Conservation (phyloP, 2,329 filamentous ascomycete genomes). For the Leptographium wingfieldii region DNA sequence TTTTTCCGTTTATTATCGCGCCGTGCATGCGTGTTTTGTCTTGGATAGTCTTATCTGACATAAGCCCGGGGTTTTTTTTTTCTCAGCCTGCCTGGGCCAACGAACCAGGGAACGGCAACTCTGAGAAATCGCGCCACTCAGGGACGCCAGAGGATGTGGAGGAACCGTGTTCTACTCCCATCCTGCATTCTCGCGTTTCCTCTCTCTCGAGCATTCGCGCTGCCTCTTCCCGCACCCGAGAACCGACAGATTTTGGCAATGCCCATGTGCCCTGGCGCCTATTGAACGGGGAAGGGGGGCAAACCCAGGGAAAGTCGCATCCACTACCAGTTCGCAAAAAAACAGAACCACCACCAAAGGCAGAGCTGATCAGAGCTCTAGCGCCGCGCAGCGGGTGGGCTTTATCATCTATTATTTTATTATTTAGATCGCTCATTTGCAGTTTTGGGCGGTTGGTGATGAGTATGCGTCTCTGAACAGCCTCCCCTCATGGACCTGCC, state of each 20-base stretch:
- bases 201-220: background rate
- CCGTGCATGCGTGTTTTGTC: background rate
- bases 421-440: no score
- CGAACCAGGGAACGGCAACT: background rate
- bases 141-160: background rate
- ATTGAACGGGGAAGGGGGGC: background rate
- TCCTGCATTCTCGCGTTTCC: background rate
- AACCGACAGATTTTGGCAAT: background rate
- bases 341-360: background rate
- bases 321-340: background rate
- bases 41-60: background rate
- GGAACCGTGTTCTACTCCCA: background rate
- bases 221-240: background rate
- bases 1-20: background rate
- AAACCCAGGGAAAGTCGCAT: background rate
- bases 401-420: no score
- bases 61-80: background rate
- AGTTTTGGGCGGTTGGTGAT: background rate
- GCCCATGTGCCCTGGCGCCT: background rate
- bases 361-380: background rate
- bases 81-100: background rate
- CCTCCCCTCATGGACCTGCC: background rate
- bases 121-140: background rate
- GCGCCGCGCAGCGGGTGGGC: background rate
- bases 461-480: background rate